Evolutionary conservation across 2,329 filamentous ascomycete genomes (phyloP).

Genomic region (Colletotrichum noveboracense): DNA sequence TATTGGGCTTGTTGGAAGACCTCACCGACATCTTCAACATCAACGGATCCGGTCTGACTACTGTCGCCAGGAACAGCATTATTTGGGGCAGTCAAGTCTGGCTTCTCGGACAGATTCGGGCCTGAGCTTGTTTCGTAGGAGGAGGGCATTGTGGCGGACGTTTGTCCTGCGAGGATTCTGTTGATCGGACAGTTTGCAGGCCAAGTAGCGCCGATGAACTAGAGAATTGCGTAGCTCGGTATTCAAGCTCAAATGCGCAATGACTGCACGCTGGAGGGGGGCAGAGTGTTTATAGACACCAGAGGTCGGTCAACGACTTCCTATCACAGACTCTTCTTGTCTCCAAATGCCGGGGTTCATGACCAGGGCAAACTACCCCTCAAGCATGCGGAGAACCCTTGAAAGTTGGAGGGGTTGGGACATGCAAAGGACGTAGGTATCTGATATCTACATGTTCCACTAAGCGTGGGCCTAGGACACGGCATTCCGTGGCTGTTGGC

Average conservation of each 20-base stretch:
- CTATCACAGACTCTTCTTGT: neutral
- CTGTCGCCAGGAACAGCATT: neutral
- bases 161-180: neutral
- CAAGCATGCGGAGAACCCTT: neutral
- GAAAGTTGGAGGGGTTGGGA: neutral
- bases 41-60: neutral
- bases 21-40: neutral
- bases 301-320: neutral
- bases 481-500: neutral
- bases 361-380: neutral
- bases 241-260: neutral
- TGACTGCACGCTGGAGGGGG: neutral
- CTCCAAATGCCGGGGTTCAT: neutral
- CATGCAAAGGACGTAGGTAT: neutral
- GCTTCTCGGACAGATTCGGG: neutral
- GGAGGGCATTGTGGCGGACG: neutral
- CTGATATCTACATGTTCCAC: neutral
- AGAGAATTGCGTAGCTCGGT: neutral
- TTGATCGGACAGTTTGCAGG: fast-evolving
- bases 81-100: neutral
- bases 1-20: neutral
- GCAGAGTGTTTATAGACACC: neutral
- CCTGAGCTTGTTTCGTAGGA: neutral
- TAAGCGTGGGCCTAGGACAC: neutral
- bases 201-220: neutral